Percentiles rank a stretch among this genome's conserved stretches.
Evolutionary conservation across 768 basidiomycete genomes (phyloP).

Genomic region (Russula brevipes): DNA sequence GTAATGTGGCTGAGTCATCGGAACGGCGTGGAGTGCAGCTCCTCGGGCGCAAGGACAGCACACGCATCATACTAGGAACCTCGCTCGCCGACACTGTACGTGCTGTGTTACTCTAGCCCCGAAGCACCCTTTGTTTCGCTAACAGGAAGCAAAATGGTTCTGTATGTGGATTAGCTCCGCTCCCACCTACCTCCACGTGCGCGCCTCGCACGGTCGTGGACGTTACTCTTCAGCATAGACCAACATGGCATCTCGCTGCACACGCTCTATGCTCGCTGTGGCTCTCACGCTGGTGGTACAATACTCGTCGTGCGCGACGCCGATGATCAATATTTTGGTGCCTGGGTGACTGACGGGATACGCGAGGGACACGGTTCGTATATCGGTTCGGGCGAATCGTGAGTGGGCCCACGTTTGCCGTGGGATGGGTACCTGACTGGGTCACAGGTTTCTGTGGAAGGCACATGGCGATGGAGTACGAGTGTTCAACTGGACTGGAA

Average conservation of each 20-base stretch:
- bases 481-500: conserved; percentile 80
- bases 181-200: conserved; percentile 66
- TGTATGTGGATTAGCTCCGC: conserved; percentile 49
- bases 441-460: conserved; percentile 73
- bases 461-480: conserved; percentile 44
- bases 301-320: conserved; percentile 65
- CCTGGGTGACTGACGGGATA: conserved; percentile 74
- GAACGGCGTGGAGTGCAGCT: conserved; percentile 44
- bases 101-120: neutral
- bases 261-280: conserved; percentile 73
- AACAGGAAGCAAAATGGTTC: neutral
- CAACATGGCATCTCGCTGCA: conserved; percentile 92
- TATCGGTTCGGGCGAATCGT: conserved; percentile 90
- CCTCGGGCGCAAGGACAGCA: conserved; percentile 51
- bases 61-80: conserved; percentile 46
- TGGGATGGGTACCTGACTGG: neutral
- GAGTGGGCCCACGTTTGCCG: conserved; percentile 22
- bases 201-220: conserved; percentile 68
- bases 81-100: conserved; percentile 59
- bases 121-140: neutral
- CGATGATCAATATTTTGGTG: conserved; percentile 67
- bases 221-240: conserved; percentile 82
- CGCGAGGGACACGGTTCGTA: conserved; percentile 53
- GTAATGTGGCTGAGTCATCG: conserved; percentile 29
- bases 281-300: conserved; percentile 42